phyloP scores from a whole-genome alignment of 768 basidiomycete species.

The Hirschioporus abietinus region DNA sequence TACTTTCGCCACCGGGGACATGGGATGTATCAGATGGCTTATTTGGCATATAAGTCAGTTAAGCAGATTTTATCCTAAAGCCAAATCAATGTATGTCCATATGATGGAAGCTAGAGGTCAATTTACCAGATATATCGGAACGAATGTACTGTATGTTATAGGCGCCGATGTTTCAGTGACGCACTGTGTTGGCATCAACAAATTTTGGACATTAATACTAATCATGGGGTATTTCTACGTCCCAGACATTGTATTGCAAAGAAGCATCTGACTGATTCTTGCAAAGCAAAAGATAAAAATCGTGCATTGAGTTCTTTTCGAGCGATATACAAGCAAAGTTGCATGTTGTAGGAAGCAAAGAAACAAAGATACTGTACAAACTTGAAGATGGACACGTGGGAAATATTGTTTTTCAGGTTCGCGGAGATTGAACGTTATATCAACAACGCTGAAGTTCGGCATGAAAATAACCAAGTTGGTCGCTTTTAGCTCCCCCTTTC shows the following conservation, averaged over 20 bases:
- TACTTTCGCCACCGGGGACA: not conserved
- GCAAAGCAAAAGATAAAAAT: not conserved
- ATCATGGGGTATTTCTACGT: not conserved
- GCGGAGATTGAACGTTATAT: not conserved
- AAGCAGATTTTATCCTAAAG: no score
- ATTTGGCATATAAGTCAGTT: not conserved
- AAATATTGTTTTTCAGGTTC: not conserved
- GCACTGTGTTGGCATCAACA: not conserved
- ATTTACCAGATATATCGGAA: not conserved
- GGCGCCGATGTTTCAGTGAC: not conserved
- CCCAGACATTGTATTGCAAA: not conserved
- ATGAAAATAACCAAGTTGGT: no score
- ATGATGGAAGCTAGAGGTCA: not conserved
- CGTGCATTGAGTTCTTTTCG: not conserved
- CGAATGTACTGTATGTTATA: no score
- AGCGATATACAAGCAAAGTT: not conserved
- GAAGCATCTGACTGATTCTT: not conserved
- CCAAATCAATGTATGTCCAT: no score
- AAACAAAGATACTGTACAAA: no score
- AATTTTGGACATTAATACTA: not conserved
- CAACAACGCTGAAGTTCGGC: no score
- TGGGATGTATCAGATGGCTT: not conserved
- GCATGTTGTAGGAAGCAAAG: not conserved
- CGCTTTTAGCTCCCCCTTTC: no score
- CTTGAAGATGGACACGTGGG: not conserved